Conservation (phyloP, 768 basidiomycete species). For the Sarcodon sp. region DNA sequence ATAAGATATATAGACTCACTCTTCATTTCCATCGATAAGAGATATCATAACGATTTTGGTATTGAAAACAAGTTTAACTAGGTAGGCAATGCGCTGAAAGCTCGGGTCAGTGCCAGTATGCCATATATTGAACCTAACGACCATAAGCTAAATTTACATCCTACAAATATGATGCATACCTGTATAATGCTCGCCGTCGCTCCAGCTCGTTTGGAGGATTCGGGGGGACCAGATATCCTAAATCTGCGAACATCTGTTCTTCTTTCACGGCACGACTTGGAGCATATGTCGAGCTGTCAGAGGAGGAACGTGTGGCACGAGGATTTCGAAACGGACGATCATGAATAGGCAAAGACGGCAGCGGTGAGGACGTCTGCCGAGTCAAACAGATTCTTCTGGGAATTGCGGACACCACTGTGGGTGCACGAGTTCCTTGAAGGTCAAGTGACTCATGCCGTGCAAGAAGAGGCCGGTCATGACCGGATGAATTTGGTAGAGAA, state of each 20-base stretch:
- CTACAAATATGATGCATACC: constrained; percentile 24
- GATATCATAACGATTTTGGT: constrained; percentile 78
- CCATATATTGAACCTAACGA: constrained; percentile 73
- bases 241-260: constrained; percentile 49
- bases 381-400: constrained; percentile 41
- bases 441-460: constrained; percentile 1
- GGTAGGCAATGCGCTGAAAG: constrained; percentile 88
- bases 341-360: constrained; percentile 28
- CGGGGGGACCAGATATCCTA: constrained; percentile 69
- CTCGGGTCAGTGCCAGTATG: constrained; percentile 78
- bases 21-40: constrained; percentile 73
- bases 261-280: constrained; percentile 46
- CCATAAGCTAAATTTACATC: neutral
- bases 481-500: neutral
- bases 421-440: constrained; percentile 5
- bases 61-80: constrained; percentile 87
- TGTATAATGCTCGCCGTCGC: constrained; percentile 74
- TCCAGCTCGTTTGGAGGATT: constrained; percentile 78
- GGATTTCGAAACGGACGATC: constrained; percentile 15
- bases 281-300: constrained; percentile 11
- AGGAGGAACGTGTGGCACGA: constrained; percentile 8
- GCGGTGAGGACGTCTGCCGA: constrained; percentile 53
- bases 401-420: constrained; percentile 30
- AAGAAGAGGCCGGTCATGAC: constrained; percentile 10
- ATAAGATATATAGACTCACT: constrained; percentile 34